A percentile compares a stretch with the other conserved stretches of the same genome.
phyloP scores from a whole-genome alignment of 352 stramenopile genomes.

The Discostella stelligera region DNA sequence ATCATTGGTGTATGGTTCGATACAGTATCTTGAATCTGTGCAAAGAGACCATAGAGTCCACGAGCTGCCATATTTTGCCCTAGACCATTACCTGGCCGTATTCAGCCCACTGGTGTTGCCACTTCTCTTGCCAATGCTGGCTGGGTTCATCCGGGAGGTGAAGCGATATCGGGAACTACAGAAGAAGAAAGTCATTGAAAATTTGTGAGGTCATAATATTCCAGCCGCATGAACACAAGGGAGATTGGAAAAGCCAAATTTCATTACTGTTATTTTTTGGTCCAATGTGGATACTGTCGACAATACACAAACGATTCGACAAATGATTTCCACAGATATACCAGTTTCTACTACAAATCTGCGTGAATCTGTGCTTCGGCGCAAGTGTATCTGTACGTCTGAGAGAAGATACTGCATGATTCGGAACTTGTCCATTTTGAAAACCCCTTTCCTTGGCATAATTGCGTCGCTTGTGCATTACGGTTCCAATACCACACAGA shows the following conservation, averaged over 20 bases:
- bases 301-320: too few relatives aligned
- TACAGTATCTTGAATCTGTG: conserved; percentile 22
- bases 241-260: background rate
- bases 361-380: too few relatives aligned
- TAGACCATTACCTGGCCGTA: conserved; percentile 66
- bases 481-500: too few relatives aligned
- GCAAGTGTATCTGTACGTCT: too few relatives aligned
- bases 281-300: too few relatives aligned
- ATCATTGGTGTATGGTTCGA: conserved; percentile 22
- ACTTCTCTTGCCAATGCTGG: conserved; percentile 56
- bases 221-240: background rate
- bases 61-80: conserved; percentile 44
- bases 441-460: too few relatives aligned
- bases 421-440: too few relatives aligned
- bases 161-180: conserved; percentile 57
- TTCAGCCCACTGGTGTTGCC: conserved; percentile 67
- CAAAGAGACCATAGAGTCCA: conserved; percentile 29
- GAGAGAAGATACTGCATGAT: too few relatives aligned
- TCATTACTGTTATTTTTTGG: too few relatives aligned
- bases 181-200: conserved; percentile 21
- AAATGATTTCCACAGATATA: too few relatives aligned
- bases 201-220: background rate
- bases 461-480: too few relatives aligned
- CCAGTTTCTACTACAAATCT: too few relatives aligned
- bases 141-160: conserved; percentile 51